A percentile compares a stretch with the other conserved stretches of the same genome.
These are phyloP conservation scores for Neurospora sp. DNA, from an alignment of 495 filamentous ascomycete genomes.

Conservation along the genomic window DNA sequence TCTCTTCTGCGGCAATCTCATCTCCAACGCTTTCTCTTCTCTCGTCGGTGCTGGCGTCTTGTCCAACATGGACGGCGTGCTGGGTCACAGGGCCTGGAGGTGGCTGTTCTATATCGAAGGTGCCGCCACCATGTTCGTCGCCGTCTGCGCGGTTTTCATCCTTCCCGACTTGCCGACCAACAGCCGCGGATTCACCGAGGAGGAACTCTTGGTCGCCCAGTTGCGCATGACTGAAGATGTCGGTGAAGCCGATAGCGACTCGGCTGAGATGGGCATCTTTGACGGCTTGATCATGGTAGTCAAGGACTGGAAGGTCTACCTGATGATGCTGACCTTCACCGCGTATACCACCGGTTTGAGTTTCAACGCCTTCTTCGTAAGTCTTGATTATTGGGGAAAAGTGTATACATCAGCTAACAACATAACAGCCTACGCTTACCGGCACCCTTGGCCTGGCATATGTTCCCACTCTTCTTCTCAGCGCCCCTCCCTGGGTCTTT, in stretches of 20 bases:
- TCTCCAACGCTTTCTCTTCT: constrained; percentile 52
- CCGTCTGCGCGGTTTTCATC: constrained; percentile 42
- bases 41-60: constrained; percentile 48
- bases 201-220: constrained; percentile 55
- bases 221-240: constrained; percentile 67
- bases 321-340: constrained; percentile 33
- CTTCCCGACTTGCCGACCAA: constrained; percentile 68
- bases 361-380: constrained; percentile 41
- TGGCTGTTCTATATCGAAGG: constrained; percentile 64
- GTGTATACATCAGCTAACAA: constrained; percentile 38
- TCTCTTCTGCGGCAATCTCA: constrained; percentile 50
- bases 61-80: constrained; percentile 37
- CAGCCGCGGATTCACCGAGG: constrained; percentile 55
- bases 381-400: too few relatives aligned
- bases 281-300: constrained; percentile 62
- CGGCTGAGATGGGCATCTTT: constrained; percentile 46
- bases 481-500: constrained; percentile 61
- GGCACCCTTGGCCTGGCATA: constrained; percentile 57
- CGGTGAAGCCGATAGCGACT: constrained; percentile 58
- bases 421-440: constrained; percentile 68
- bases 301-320: constrained; percentile 58
- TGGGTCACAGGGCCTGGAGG: constrained; percentile 39
- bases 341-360: constrained; percentile 27
- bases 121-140: constrained; percentile 35
- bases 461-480: constrained; percentile 64